Conservation (phyloP, 2,329 filamentous ascomycete genomes). For the Tolypocladium sp. region DNA sequence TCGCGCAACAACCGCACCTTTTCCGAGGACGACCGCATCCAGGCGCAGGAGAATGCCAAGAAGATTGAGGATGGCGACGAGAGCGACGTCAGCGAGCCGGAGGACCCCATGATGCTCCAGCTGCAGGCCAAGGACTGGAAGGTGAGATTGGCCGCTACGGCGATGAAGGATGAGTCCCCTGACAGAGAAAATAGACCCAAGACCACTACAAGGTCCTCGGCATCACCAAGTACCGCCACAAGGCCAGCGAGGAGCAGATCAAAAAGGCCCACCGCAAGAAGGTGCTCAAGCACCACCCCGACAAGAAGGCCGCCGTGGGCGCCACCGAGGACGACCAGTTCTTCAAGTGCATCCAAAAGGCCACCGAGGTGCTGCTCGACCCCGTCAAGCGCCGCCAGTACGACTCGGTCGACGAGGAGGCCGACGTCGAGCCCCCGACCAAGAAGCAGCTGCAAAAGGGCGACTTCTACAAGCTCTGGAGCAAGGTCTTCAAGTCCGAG, state of each 20-base stretch:
- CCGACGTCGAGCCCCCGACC: conserved; percentile 81
- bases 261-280: conserved; percentile 99
- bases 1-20: conserved; percentile 96
- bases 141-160: conserved; percentile 40
- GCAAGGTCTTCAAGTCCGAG: conserved; percentile 82
- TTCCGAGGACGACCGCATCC: conserved; percentile 95
- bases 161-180: neutral
- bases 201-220: conserved; percentile 97
- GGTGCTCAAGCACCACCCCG: conserved; percentile 96
- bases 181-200: conserved; percentile 52
- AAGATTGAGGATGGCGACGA: conserved; percentile 88
- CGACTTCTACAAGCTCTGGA: conserved; percentile 95
- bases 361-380: conserved; percentile 86
- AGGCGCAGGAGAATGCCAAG: conserved; percentile 90
- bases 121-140: conserved; percentile 99
- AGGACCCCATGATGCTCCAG: conserved; percentile 86
- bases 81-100: conserved; percentile 85
- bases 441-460: conserved; percentile 84
- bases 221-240: conserved; percentile 82
- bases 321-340: conserved; percentile 89
- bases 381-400: conserved; percentile 88
- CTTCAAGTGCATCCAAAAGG: conserved; percentile 99
- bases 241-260: conserved; percentile 95
- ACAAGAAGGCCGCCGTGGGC: conserved; percentile 93
- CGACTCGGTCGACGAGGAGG: conserved; percentile 91